Evolutionary conservation across 352 stramenopile species (phyloP), one percentile per base, ranked within the genome.

Genomic region (Pythium monospermum): DNA sequence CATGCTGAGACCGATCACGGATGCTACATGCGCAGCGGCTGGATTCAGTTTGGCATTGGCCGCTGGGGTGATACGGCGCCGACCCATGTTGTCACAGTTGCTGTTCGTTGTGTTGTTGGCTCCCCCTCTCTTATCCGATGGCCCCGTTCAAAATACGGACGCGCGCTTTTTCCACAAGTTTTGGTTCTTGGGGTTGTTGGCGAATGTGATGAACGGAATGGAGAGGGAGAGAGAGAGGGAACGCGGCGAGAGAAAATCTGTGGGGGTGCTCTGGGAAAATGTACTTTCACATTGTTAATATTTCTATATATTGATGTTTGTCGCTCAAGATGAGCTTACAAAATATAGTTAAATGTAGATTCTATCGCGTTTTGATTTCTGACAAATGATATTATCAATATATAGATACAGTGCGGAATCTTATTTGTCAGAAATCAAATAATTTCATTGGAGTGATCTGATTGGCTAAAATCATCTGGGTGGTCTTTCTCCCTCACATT

Each of bases 91-190:
- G 37, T 35, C 13, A 35, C 13, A 13, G 7, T 8, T 13, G 13
- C 30, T 35, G 30, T 8, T 35, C 13, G 30, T 13, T 35, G 30
- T 13, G 4, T 31, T 19, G 3, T 40, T 37, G 7, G 41, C 53
- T 6, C 12, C 46, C 53, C 53, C 53, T 61, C 27, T 61, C 53
- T 61, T 61, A 61, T 61, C 53, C 53, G 53, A 61, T 61, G 32
- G 13, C 4, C 7, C 32, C 31, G 51, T 61, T 55, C 53, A 44
- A 44, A 44, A 35, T 35, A 13, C 13, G 30, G 13, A 13, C 30
- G 30, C 30, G 30, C 25, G 53, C 53, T 61, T 61, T 61, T 44
- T 28, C 30, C 30, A 8, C 30, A 13, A 35, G 13, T 13, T 8
- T 35, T 13, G n/a, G n/a, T n/a, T n/a, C n/a, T n/a, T n/a, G n/a